Base-by-base conservation (phyloP, 2,329 filamentous ascomycete genomes). In the Ophiostoma fasciatum region DNA sequence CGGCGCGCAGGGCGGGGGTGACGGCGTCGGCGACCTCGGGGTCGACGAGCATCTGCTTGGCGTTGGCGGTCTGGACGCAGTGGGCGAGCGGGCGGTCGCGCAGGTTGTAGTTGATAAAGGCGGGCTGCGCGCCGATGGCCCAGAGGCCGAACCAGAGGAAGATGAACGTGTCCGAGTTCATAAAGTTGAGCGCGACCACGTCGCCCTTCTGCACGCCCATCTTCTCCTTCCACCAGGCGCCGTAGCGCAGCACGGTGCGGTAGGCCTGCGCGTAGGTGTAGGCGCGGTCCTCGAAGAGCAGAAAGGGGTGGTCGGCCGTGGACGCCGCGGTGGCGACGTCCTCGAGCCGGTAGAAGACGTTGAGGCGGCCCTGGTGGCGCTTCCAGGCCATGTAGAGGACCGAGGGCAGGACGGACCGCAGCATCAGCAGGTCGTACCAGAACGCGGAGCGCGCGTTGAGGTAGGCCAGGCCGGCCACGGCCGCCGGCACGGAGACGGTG, bases 81-180 rank as follows among this genome's bases (percentile, higher is more conserved):
- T 94, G 84, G 4, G 71, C 54, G 42, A 94, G 61, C 0, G 82
- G 66, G 20, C 78, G 71, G 11, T 75, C 78, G 0, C 69, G 66
- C 33, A 93, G 60, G 51, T 90, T 90, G 57, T 87, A 88, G 57
- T 94, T 94, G 58, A 93, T 79, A 47, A 90, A 83, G 0, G 84
- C 84, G 0, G 84, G 83, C 38, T 75, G 75, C 0, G 81, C 84
- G 10, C 85, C 85, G 40, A 93, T 74, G 21, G 77, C 74, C 83
- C 83, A 93, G 22, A 93, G 57, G 0, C 78, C 84, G 37, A 87
- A 62, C 66, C 77, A 72, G 8, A 92, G 43, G 51, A 87, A 82
- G 20, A 88, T 49, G 49, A 84, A 88, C 4, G 68, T 66, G n/a
- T 83, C 74, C 28, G 74, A 82, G 52, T 93, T 94, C 56, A 80